phyloP scores from a whole-genome alignment of 805 yeast genomes.

The Nakazawaea ernobii region DNA sequence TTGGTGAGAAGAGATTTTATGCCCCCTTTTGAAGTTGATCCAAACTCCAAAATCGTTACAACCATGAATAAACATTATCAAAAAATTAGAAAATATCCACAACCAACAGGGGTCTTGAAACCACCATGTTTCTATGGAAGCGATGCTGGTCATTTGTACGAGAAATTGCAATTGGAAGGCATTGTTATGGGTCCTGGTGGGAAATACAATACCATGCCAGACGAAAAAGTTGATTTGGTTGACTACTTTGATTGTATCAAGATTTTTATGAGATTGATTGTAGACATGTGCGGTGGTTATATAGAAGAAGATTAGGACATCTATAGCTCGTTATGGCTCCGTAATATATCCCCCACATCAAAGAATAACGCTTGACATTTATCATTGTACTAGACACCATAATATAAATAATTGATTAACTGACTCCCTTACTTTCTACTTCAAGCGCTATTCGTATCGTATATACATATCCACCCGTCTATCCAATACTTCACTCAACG shows the following conservation, averaged over 20 bases:
- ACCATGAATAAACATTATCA: conserved; percentile 15
- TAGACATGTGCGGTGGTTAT: conserved; percentile 19
- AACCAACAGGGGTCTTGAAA: conserved; percentile 20
- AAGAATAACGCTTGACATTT: too few relatives aligned
- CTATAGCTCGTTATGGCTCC: too few relatives aligned
- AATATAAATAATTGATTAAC: too few relatives aligned
- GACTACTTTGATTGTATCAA: conserved; percentile 20
- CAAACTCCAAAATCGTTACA: conserved; percentile 17
- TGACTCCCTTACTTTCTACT: too few relatives aligned
- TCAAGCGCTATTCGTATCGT: too few relatives aligned
- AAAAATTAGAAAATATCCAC: conserved; percentile 15
- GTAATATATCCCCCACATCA: too few relatives aligned
- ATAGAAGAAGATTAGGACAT: neutral
- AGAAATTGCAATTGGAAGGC: conserved; percentile 20
- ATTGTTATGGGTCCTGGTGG: conserved; percentile 23
- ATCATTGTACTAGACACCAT: too few relatives aligned
- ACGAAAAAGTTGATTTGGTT: conserved; percentile 18
- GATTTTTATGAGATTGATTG: conserved; percentile 18
- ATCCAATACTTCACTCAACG: too few relatives aligned
- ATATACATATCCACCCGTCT: too few relatives aligned
- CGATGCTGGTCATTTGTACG: conserved; percentile 21
- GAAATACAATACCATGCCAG: conserved; percentile 21
- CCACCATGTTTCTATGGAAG: conserved; percentile 23
- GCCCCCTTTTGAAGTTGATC: conserved; percentile 21
- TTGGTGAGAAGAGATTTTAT: conserved; percentile 17